These are phyloP conservation scores for Lepidium africanum DNA, from an alignment of 345 rosid species.

Conservation along the genomic window DNA sequence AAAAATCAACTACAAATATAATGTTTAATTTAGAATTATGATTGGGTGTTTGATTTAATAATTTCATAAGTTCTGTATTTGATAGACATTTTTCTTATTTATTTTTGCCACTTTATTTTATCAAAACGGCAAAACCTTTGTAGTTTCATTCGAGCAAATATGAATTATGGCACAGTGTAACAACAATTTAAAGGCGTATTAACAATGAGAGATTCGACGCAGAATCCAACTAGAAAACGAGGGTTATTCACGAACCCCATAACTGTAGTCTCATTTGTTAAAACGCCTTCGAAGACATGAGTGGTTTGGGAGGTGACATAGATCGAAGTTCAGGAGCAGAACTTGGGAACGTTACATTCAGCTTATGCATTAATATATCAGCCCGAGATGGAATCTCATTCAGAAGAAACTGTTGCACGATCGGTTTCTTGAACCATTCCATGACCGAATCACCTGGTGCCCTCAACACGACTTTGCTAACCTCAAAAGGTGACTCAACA, in stretches of 20 bases:
- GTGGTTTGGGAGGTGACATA: constrained; percentile 65
- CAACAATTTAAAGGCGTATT: not conserved
- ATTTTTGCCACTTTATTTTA: no score
- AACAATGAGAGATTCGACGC: not conserved
- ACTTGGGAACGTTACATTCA: constrained; percentile 76
- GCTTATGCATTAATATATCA: constrained; percentile 90
- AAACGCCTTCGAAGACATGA: constrained; percentile 27
- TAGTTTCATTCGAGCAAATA: not conserved
- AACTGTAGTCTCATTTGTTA: not conserved
- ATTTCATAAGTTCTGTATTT: no score
- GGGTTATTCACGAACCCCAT: constrained; percentile 1
- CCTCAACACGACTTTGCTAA: constrained; percentile 81
- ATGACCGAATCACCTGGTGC: constrained; percentile 87
- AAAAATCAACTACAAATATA: no score
- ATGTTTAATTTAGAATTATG: no score
- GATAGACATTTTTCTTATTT: no score
- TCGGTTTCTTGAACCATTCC: constrained; percentile 98
- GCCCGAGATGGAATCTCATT: constrained; percentile 86
- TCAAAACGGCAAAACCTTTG: no score
- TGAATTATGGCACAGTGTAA: not conserved
- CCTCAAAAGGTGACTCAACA: constrained; percentile 93
- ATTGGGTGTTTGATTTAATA: no score
- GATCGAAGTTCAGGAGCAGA: constrained; percentile 96
- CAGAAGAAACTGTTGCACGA: constrained; percentile 91
- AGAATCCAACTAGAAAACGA: not conserved